A percentile compares a stretch with the other conserved stretches of the same genome.
phyloP scores from a whole-genome alignment of 2,329 filamentous ascomycete genomes.

The Botryotinia globosa region DNA sequence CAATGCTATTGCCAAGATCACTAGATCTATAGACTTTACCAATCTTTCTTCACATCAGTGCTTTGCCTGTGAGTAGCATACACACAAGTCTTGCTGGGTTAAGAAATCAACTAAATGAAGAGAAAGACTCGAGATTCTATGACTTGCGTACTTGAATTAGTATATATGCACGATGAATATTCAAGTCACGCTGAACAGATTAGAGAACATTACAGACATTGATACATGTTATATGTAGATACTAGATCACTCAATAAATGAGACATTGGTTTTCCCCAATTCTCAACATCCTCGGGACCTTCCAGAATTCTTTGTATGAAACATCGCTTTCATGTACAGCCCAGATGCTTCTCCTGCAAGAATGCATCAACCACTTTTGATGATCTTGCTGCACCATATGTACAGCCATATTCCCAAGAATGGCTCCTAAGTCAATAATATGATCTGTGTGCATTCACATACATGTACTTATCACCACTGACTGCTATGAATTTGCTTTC shows the following conservation, averaged over 20 bases:
- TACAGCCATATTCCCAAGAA: not conserved
- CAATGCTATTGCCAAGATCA: not conserved
- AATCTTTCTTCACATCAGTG: not conserved
- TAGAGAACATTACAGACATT: not conserved
- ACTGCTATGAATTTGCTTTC: not conserved
- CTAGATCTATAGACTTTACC: not conserved
- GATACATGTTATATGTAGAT: not conserved
- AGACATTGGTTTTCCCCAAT: not conserved
- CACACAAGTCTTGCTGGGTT: not conserved
- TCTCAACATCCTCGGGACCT: not conserved
- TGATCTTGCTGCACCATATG: not conserved
- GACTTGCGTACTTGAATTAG: not conserved
- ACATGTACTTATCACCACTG: not conserved
- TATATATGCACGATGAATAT: not conserved
- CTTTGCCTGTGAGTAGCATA: not conserved
- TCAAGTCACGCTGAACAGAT: not conserved
- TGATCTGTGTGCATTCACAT: not conserved
- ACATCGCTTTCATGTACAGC: not conserved
- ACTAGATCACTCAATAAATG: not conserved
- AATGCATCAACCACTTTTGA: not conserved
- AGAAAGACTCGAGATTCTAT: not conserved
- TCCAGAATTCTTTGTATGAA: not conserved
- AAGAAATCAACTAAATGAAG: not conserved
- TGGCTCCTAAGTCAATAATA: not conserved
- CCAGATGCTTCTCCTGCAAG: not conserved